A percentile compares a stretch with the other conserved stretches of the same genome.
Evolutionary conservation across 1,139 yeast genomes (phyloP).

Genomic region (Debaryomyces nepalensis): DNA sequence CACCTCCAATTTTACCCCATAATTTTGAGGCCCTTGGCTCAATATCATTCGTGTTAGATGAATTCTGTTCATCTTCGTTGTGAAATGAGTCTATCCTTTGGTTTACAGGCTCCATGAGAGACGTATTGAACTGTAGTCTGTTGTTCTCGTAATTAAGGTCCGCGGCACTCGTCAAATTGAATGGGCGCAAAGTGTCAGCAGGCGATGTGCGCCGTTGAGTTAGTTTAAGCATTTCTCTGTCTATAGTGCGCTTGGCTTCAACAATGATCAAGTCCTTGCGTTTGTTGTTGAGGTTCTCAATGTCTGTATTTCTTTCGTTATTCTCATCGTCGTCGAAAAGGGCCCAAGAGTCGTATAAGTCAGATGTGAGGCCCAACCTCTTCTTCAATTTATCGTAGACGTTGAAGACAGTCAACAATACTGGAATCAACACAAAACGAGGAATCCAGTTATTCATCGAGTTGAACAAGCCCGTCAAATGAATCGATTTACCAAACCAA

Average conservation of each 20-base stretch:
- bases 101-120: slow-evolving; percentile 18
- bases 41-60: neutral
- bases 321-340: slow-evolving; percentile 46
- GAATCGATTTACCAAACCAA: slow-evolving; percentile 77
- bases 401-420: slow-evolving; percentile 64
- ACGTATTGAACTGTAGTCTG: slow-evolving; percentile 32
- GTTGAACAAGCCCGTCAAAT: slow-evolving; percentile 74
- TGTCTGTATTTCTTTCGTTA: slow-evolving; percentile 19
- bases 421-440: slow-evolving; percentile 69
- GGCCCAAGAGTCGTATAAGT: slow-evolving; percentile 61
- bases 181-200: slow-evolving; percentile 30
- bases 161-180: slow-evolving; percentile 35
- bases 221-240: slow-evolving; percentile 39
- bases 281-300: slow-evolving; percentile 25
- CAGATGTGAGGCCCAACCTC: slow-evolving; percentile 47
- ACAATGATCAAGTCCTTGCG: slow-evolving; percentile 44
- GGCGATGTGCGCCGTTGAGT: slow-evolving; percentile 21
- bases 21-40: slow-evolving; percentile 9
- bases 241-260: slow-evolving; percentile 48
- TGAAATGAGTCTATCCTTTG: slow-evolving; percentile 20
- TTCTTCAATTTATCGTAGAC: slow-evolving; percentile 68
- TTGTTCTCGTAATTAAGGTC: slow-evolving; percentile 38
- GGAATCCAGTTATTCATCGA: slow-evolving; percentile 78
- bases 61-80: slow-evolving; percentile 10
- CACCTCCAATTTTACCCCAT: slow-evolving; percentile 34